phyloP scores from a whole-genome alignment of 1,284 basidiomycete genomes.

The Grifola frondosa region DNA sequence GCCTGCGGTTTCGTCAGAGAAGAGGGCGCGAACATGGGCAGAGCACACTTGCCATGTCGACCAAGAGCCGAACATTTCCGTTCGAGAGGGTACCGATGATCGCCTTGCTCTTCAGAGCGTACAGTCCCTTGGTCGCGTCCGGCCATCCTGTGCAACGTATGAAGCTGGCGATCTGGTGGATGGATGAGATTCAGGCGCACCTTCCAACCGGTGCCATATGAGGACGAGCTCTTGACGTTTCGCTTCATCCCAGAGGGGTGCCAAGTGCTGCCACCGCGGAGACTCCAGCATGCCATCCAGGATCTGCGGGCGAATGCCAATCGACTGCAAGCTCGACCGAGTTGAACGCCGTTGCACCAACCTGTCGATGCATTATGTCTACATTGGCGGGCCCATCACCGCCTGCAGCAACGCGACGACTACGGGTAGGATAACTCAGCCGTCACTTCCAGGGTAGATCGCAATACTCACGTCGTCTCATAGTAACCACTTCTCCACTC shows the following conservation, averaged over 20 bases:
- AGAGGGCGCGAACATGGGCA: neutral
- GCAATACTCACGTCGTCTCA: slow-evolving; percentile 42
- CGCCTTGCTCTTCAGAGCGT: slow-evolving; percentile 47
- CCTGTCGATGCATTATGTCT: slow-evolving; percentile 59
- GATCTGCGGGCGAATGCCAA: slow-evolving; percentile 37
- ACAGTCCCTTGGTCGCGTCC: slow-evolving; percentile 49
- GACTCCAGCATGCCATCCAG: slow-evolving; percentile 52
- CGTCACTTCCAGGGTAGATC: no score
- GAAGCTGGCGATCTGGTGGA: neutral
- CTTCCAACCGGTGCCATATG: slow-evolving; percentile 56
- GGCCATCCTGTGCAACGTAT: slow-evolving; percentile 49
- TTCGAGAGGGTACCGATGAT: slow-evolving; percentile 61
- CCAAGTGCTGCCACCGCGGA: slow-evolving; percentile 47
- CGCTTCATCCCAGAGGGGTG: slow-evolving; percentile 40
- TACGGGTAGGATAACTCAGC: slow-evolving; percentile 6
- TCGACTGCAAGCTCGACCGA: neutral
- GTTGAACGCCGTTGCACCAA: no score
- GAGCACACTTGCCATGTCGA: slow-evolving; percentile 52
- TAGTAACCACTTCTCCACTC: slow-evolving; percentile 59
- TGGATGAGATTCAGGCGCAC: slow-evolving; percentile 28
- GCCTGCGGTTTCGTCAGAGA: slow-evolving; percentile 38
- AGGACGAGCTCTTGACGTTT: slow-evolving; percentile 45
- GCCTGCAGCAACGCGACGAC: slow-evolving; percentile 41
- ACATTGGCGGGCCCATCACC: slow-evolving; percentile 49
- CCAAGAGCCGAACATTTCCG: slow-evolving; percentile 57